Base-by-base conservation (phyloP, 106 monocot genomes). In the Chionographis japonica region DNA sequence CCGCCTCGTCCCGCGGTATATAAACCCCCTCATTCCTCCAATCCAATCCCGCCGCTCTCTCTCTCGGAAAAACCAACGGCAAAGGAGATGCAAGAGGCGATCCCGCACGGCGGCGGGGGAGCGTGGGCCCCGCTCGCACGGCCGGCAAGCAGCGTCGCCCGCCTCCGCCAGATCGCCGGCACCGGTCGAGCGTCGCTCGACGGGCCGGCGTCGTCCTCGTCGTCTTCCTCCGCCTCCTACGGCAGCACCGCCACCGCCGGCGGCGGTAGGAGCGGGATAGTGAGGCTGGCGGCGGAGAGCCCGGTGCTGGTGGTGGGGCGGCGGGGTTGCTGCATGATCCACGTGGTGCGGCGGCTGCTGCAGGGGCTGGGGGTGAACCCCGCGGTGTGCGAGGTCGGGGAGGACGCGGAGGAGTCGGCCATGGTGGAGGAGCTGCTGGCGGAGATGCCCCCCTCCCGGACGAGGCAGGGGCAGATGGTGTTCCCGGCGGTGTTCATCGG, bases 401-500 rank as follows among this genome's bases (percentile, higher is more conserved):
- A 73, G 11, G 72, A 63, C 20, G 63, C 50, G 4, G 81, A 36
- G 60, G 59, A 36, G 58, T 50, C 62, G 74, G 65, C 37, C 3
- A 56, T 16, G 12, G 38, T 70, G 3, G 56, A 18, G 8, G 68
- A 37, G 18, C 11, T 8, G 40, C 79, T 49, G 16, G 63, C 8
- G 10, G 52, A 52, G 37, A 63, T 12, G 10, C 50, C 7, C 52
- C 54, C 11, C 13, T 9, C 1, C 9, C 13, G 0, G 58, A 19
- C 7, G 12, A 39, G 18, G 40, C 11, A 40, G 63, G 35, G 4
- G 58, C 10, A 27, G 35, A 16, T 60, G 19, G 4, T 46, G 59
- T 73, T 88, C 4, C 92, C 92, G 18, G 83, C 78, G 63, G 86
- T 93, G 59, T 93, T 86, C 65, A 75, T 88, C 35, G 92, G 88